These are phyloP conservation scores for Serpula lacrymans DNA, from an alignment of 768 basidiomycete species.

Conservation along the genomic window DNA sequence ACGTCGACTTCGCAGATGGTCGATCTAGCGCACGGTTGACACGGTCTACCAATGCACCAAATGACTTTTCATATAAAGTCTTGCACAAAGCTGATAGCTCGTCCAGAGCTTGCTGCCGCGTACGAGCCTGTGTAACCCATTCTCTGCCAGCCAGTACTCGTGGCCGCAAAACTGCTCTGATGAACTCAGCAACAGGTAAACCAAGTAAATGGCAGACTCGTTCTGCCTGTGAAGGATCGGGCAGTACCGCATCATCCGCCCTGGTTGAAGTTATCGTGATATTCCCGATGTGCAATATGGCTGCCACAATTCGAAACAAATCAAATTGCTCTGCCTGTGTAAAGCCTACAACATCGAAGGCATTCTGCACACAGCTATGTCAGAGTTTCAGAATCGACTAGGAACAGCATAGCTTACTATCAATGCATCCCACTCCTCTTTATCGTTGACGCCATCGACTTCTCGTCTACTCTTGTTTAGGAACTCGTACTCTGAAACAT, in stretches of 20 bases:
- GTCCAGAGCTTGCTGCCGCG: constrained; percentile 86
- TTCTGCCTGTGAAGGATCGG: constrained; percentile 81
- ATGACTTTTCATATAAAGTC: constrained; percentile 95
- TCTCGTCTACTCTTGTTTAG: constrained; percentile 85
- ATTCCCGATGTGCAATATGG: constrained; percentile 94
- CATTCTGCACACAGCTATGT: constrained; percentile 45
- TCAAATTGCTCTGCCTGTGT: constrained; percentile 80
- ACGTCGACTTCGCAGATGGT: constrained; percentile 86
- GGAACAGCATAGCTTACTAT: constrained; percentile 46
- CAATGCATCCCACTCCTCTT: constrained; percentile 80
- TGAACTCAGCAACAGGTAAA: constrained; percentile 83
- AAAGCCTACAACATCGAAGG: constrained; percentile 90
- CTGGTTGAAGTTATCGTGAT: constrained; percentile 77
- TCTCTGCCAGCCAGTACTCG: constrained; percentile 92
- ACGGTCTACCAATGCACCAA: constrained; percentile 89
- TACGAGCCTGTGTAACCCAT: constrained; percentile 94
- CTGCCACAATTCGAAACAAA: constrained; percentile 90
- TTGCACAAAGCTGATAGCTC: constrained; percentile 91
- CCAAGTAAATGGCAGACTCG: constrained; percentile 90
- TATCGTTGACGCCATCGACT: constrained; percentile 95
- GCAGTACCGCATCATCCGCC: constrained; percentile 76
- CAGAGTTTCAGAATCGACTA: constrained; percentile 3
- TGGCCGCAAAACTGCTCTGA: constrained; percentile 82
- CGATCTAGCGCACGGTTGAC: constrained; percentile 94
- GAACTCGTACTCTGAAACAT: constrained; percentile 82